phyloP scores from a whole-genome alignment of 2,329 filamentous ascomycete species.

The Curvularia lunata region DNA sequence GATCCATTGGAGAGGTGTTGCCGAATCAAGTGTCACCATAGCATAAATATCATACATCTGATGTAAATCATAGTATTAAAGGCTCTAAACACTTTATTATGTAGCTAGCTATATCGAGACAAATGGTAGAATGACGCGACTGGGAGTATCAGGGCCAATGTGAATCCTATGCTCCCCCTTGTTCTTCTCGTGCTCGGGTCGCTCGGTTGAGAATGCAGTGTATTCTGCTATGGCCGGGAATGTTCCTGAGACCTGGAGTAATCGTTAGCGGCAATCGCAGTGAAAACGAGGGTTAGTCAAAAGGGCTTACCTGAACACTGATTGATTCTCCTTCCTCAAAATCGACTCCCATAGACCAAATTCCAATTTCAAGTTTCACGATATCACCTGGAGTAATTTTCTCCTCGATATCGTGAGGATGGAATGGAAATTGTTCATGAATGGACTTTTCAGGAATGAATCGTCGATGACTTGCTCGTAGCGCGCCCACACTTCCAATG shows the following conservation, averaged over 20 bases:
- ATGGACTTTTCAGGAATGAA: conserved; percentile 33
- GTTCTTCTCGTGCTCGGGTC: conserved; percentile 53
- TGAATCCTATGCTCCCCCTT: conserved; percentile 51
- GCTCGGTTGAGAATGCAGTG: conserved; percentile 39
- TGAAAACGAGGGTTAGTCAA: no score
- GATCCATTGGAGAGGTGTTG: no score
- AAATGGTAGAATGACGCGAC: conserved; percentile 50
- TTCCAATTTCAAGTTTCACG: conserved; percentile 56
- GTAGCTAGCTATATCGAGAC: conserved; percentile 17
- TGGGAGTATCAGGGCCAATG: conserved; percentile 48
- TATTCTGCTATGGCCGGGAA: conserved; percentile 51
- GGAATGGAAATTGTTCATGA: conserved; percentile 39
- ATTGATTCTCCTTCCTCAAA: conserved; percentile 53
- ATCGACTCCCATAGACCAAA: conserved; percentile 57
- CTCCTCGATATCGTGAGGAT: conserved; percentile 52
- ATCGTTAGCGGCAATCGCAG: neutral
- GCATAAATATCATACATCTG: neutral
- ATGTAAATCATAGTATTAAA: neutral
- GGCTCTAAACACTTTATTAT: neutral
- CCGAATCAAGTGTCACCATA: neutral
- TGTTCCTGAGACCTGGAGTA: conserved; percentile 19
- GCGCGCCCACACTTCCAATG: conserved; percentile 52
- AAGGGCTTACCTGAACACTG: conserved; percentile 20
- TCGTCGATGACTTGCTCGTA: conserved; percentile 54
- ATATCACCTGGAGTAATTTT: conserved; percentile 52